Conservation (phyloP, 352 stramenopile species). For the Phytophthora idaei region DNA sequence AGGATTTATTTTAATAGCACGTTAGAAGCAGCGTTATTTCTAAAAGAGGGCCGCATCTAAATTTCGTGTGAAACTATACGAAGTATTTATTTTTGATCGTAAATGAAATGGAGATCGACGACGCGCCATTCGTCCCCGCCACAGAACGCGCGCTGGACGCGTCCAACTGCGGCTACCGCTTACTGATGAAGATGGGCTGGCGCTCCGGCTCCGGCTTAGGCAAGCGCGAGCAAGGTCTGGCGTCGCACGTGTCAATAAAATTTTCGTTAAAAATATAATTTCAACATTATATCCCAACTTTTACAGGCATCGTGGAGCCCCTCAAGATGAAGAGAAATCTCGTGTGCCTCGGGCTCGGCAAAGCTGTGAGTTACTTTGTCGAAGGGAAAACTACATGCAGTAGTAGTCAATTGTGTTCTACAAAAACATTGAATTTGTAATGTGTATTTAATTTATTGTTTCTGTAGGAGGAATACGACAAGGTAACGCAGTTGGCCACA, state of each 20-base stretch:
- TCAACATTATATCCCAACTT: conserved; percentile 1
- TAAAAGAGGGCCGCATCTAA: not conserved
- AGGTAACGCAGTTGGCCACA: conserved; percentile 56
- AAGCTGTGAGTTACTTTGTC: conserved; percentile 33
- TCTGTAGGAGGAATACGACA: conserved; percentile 59
- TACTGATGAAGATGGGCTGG: conserved; percentile 76
- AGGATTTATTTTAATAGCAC: too few relatives aligned
- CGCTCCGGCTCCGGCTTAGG: conserved; percentile 53
- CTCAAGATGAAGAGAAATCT: conserved; percentile 71
- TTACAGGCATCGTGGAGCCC: conserved; percentile 58
- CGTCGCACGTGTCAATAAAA: not conserved
- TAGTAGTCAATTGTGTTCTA: too few relatives aligned
- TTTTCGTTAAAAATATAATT: not conserved
- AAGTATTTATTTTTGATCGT: too few relatives aligned
- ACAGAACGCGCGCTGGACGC: conserved; percentile 37
- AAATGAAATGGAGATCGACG: not conserved
- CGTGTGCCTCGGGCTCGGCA: conserved; percentile 62
- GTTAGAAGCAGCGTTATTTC: too few relatives aligned
- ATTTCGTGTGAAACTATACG: too few relatives aligned
- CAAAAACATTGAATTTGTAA: too few relatives aligned
- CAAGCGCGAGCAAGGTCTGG: conserved; percentile 48
- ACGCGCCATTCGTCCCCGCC: not conserved
- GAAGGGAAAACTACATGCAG: too few relatives aligned
- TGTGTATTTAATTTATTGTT: not conserved
- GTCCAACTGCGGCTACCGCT: conserved; percentile 60